These are phyloP conservation scores for Farysia itapuensis DNA, from an alignment of 1,284 basidiomycete genomes.

Conservation along the genomic window DNA sequence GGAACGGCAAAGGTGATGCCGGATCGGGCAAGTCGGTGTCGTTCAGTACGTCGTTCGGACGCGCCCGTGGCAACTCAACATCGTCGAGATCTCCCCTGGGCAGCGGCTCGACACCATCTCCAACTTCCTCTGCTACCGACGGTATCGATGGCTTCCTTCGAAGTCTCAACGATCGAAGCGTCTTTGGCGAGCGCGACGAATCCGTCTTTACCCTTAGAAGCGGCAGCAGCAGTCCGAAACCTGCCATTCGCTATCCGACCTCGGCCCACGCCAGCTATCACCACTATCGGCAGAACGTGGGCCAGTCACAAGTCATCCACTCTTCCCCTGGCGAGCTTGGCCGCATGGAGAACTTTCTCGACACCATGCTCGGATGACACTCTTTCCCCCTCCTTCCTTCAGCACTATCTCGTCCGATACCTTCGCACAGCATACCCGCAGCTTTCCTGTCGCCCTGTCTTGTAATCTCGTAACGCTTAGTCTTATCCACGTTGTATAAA, in stretches of 20 bases:
- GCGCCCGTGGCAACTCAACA: constrained; percentile 5
- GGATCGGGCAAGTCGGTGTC: constrained; percentile 11
- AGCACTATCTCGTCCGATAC: background rate
- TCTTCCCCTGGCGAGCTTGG: constrained; percentile 19
- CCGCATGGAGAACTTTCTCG: constrained; percentile 30
- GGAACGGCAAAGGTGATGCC: background rate
- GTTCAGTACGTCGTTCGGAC: constrained; percentile 36
- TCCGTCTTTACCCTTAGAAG: constrained; percentile 17
- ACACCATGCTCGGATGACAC: constrained; percentile 31
- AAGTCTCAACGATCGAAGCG: constrained; percentile 25
- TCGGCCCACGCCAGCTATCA: background rate
- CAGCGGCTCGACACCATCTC: background rate
- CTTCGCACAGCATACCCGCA: no score
- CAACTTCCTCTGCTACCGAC: constrained; percentile 1
- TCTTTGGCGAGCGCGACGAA: constrained; percentile 4
- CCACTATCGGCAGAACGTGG: constrained; percentile 1
- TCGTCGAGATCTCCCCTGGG: constrained; percentile 11
- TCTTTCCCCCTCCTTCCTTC: background rate
- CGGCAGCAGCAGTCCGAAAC: background rate
- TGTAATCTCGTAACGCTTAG: background rate
- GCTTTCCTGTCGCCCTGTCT: background rate
- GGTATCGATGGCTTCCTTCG: constrained; percentile 36
- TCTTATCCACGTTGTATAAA: background rate
- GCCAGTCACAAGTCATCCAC: background rate
- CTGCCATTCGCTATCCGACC: background rate